Percentiles rank a stretch among this genome's conserved stretches.
phyloP scores from a whole-genome alignment of 2,329 filamentous ascomycete genomes.

The Arthrocladium fulminans region DNA sequence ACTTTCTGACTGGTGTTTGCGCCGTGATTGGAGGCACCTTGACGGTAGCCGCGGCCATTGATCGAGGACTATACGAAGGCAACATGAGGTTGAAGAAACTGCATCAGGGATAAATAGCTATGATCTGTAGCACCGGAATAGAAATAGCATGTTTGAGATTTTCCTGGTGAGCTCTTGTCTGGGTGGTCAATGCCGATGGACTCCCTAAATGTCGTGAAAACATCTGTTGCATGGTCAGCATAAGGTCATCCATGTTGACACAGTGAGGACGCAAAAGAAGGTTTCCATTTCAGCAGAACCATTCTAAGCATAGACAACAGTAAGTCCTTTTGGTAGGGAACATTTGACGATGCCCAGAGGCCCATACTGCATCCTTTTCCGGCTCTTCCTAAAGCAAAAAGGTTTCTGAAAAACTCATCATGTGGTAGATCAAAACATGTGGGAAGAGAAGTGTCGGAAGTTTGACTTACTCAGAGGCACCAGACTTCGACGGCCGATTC shows the following conservation, averaged over 20 bases:
- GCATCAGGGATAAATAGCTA: constrained; percentile 46
- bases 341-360: constrained; percentile 23
- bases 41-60: constrained; percentile 88
- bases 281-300: constrained; percentile 21
- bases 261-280: background rate
- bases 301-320: constrained; percentile 24
- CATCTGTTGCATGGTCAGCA: background rate
- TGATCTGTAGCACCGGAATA: background rate
- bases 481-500: too few species aligned
- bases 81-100: constrained; percentile 77
- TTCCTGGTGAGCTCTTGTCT: background rate
- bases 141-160: background rate
- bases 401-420: constrained; percentile 23
- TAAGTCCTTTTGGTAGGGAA: constrained; percentile 6
- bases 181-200: background rate
- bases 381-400: constrained; percentile 26
- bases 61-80: constrained; percentile 86
- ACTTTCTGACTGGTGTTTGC: constrained; percentile 88
- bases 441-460: background rate
- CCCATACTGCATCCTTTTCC: constrained; percentile 22
- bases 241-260: background rate
- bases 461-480: constrained; percentile 5
- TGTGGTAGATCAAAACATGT: constrained; percentile 9
- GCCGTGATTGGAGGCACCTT: constrained; percentile 90
- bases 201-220: background rate